Evolutionary conservation across 2,329 filamentous ascomycete species (phyloP), one percentile per base, ranked within the genome.

Genomic region (Exophiala calicioides): DNA sequence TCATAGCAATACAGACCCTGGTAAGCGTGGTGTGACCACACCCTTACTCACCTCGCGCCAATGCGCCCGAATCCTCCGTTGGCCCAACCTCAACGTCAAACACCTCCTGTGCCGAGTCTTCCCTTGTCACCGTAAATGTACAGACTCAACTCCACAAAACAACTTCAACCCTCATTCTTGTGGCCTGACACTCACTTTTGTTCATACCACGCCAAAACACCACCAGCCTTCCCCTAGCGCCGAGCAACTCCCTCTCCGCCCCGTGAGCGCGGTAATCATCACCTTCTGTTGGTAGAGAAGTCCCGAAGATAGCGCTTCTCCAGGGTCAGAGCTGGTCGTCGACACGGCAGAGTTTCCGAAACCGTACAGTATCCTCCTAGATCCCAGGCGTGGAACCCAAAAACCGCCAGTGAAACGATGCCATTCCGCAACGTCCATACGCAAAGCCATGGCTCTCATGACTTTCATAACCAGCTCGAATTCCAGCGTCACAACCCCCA

Each of bases 191-290:
- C 18, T 32, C 38, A 44, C 38, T 35, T 30, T 21, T 49, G 24
- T 23, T 54, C 44, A 48, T 37, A 48, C 47, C 37, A 35, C 29
- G 20, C 29, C 44, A 40, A 36, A 38, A 40, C 19, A 24, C 29
- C 29, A 30, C 29, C 20, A 19, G 6, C 26, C 24, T 9, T 27
- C 23, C 12, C 15, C 29, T 41, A 46, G 36, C 26, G 37, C 35
- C 37, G 37, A 30, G 34, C 31, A 13, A 13, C 37, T 81, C 33
- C 26, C 13, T 18, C 46, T 82, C 65, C 77, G 71, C 66, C 74
- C 85, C 80, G 88, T 86, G 80, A 95, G 88, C 59, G 80, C 82
- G 82, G 96, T 90, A 86, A 95, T 95, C 73, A 96, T 83, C 68
- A 97, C 93, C 88, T 97, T 27, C 12, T 27, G 24, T 7, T 27